Base-by-base conservation (phyloP, 2,329 filamentous ascomycete genomes). In the Colletotrichum sidae region DNA sequence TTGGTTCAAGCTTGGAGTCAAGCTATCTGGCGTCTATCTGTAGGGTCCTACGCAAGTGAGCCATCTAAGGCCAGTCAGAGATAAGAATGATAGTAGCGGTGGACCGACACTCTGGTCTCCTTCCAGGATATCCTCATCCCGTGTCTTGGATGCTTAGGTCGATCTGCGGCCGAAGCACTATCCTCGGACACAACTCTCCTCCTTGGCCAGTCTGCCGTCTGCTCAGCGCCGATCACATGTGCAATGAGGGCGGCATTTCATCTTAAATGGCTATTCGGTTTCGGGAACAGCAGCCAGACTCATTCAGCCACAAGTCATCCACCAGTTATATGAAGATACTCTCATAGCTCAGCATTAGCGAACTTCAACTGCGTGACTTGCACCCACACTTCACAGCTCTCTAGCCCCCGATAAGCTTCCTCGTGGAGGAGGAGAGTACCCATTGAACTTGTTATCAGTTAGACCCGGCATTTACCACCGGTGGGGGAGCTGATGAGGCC, bases 41-140 rank as follows among this genome's bases (percentile, higher is more conserved):
- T 53, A 42, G 42, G 42, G 51, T 53, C 38, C n/a, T 17, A 39
- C 39, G 6, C 39, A 42, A 42, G 4, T 42, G 39, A 42, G 39
- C 25, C n/a, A 17, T 8, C 13, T 4, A n/a, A n/a, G 11, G 8
- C 10, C 37, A 57, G 25, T 12, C 9, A 15, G 33, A 51, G 45
- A 58, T 58, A 58, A 58, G 55, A 39, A 47, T 45, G 55, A 58
- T 58, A 58, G 46, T 6, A 35, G 46, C 17, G 1, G 55, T 58
- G 55, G 46, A 37, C 42, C 55, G 1, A 15, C 9, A 17, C 37
- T 33, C 55, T 37, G 37, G 45, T 13, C 39, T 25, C 25, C 12
- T 51, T 15, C 38, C 25, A 17, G 37, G 12, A 35, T 51, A 12
- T 51, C 46, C 45, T 51, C 38, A 46, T 35, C 17, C 13, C 12